Evolutionary conservation across 2,329 filamentous ascomycete species (phyloP).

Genomic region (Colletotrichum neosansevieriae): DNA sequence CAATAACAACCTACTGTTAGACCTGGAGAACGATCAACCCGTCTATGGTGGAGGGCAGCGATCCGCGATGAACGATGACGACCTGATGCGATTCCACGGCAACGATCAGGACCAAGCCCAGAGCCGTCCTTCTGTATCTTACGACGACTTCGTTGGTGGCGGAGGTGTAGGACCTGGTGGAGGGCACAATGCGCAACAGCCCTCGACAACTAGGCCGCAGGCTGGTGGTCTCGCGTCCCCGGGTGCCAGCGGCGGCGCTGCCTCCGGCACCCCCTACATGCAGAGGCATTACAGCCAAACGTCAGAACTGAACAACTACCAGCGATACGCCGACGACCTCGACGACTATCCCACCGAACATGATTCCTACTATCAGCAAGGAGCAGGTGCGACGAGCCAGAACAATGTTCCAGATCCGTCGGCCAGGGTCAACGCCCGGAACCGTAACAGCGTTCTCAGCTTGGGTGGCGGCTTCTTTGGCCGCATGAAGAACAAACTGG

Average conservation of each 20-base stretch:
- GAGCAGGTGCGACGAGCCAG: conserved; percentile 46
- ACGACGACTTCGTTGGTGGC: conserved; percentile 91
- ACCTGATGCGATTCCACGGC: conserved; percentile 80
- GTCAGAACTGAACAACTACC: conserved; percentile 87
- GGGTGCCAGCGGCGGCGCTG: conserved; percentile 41
- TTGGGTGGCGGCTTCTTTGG: conserved; percentile 90
- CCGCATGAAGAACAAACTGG: conserved; percentile 88
- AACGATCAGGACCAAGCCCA: conserved; percentile 72
- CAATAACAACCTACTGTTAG: conserved; percentile 75
- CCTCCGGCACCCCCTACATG: conserved; percentile 56
- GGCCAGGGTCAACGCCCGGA: conserved; percentile 68
- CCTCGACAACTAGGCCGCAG: conserved; percentile 55
- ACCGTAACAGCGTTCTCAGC: conserved; percentile 89
- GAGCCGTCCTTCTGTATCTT: conserved; percentile 86
- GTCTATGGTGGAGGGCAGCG: conserved; percentile 81
- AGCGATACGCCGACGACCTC: conserved; percentile 88
- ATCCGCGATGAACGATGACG: conserved; percentile 84
- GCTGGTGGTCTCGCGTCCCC: conserved; percentile 44
- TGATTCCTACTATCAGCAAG: conserved; percentile 85
- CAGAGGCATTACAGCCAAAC: conserved; percentile 75
- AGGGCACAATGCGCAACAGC: conserved; percentile 54
- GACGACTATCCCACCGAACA: conserved; percentile 86
- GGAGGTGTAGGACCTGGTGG: conserved; percentile 45
- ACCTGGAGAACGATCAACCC: conserved; percentile 78
- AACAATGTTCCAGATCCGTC: conserved; percentile 40